phyloP scores from a whole-genome alignment of 2,329 filamentous ascomycete species.

The Pestalotiopsis sp. region DNA sequence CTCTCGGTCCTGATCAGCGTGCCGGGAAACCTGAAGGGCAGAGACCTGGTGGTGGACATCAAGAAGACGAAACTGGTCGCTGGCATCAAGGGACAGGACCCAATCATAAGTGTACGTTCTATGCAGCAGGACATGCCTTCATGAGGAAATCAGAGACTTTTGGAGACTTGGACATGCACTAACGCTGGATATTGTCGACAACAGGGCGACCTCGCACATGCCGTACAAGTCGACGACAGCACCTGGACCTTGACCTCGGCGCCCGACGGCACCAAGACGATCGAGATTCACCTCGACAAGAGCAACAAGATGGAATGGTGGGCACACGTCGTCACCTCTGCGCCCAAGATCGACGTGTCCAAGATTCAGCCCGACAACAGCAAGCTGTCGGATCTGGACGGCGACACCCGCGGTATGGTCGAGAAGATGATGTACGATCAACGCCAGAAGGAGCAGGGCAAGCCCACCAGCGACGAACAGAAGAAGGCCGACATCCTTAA shows the following conservation, averaged over 20 bases:
- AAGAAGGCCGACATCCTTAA: conserved; percentile 91
- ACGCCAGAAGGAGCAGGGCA: conserved; percentile 89
- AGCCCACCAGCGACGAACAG: conserved; percentile 90
- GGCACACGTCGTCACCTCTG: conserved; percentile 83
- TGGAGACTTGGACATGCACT: background rate
- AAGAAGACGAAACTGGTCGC: conserved; percentile 78
- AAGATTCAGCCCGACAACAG: conserved; percentile 95
- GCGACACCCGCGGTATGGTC: conserved; percentile 93
- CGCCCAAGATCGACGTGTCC: conserved; percentile 90
- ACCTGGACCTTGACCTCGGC: conserved; percentile 88
- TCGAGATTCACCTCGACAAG: conserved; percentile 92
- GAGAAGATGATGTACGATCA: conserved; percentile 99
- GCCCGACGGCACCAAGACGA: conserved; percentile 64
- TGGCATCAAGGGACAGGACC: conserved; percentile 84
- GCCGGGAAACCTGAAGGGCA: conserved; percentile 80
- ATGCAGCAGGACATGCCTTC: background rate
- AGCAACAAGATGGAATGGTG: conserved; percentile 98
- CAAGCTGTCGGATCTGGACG: conserved; percentile 89
- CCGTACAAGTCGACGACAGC: conserved; percentile 81
- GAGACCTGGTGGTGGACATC: conserved; percentile 81
- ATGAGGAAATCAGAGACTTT: background rate
- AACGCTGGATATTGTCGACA: background rate
- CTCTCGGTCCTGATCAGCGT: conserved; percentile 79
- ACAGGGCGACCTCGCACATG: conserved; percentile 82
- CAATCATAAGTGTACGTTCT: conserved; percentile 74